These are phyloP conservation scores for Epichloe gansuensis DNA, from an alignment of 2,329 filamentous ascomycete genomes.

Conservation along the genomic window DNA sequence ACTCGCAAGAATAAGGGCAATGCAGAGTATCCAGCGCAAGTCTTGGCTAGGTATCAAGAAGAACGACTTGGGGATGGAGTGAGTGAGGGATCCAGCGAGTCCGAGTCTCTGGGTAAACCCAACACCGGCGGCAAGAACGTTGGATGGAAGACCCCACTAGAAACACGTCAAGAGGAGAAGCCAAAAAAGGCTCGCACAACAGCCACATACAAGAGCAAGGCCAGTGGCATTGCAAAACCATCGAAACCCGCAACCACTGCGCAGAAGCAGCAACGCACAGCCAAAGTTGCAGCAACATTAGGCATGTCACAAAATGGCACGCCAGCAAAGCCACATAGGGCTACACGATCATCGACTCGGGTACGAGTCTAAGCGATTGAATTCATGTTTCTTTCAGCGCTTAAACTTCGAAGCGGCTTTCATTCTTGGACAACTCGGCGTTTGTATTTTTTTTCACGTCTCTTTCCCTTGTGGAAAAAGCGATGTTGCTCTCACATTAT, in stretches of 20 bases:
- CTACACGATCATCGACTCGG: conserved; percentile 16
- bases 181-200: conserved; percentile 12
- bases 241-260: conserved; percentile 8
- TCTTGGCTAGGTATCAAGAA: conserved; percentile 19
- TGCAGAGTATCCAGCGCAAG: conserved; percentile 21
- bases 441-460: background rate
- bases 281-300: conserved; percentile 19
- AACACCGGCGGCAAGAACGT: conserved; percentile 18
- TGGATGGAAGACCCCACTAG: conserved; percentile 22
- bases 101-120: conserved; percentile 1
- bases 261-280: conserved; percentile 15
- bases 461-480: background rate
- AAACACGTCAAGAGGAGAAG: conserved; percentile 15
- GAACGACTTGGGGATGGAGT: conserved; percentile 10
- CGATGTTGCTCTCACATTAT: background rate
- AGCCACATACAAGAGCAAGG: conserved; percentile 8
- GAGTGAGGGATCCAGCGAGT: background rate
- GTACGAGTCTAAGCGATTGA: conserved; percentile 2
- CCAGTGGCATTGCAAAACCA: conserved; percentile 19
- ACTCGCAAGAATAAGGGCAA: conserved; percentile 23
- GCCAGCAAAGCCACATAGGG: conserved; percentile 19
- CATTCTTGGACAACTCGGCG: background rate
- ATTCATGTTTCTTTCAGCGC: background rate
- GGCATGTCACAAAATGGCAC: conserved; percentile 23
- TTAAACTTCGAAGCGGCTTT: background rate